Percentiles rank a stretch among this genome's conserved stretches.
Conservation (phyloP, 2,329 filamentous ascomycete species). For the Xenosphaeropsis pyriputrescens region DNA sequence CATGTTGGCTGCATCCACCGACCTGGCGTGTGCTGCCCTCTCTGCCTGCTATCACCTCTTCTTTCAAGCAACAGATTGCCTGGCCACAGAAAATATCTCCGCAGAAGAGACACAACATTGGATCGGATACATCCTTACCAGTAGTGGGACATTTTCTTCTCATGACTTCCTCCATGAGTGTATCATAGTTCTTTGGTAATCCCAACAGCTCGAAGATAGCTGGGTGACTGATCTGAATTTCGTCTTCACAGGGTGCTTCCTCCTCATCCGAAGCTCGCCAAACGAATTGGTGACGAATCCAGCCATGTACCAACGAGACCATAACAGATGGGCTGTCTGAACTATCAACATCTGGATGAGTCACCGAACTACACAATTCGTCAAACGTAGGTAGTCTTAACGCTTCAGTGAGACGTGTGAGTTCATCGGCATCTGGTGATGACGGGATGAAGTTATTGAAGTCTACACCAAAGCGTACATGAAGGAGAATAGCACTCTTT, state of each 20-base stretch:
- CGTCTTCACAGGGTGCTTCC: neutral
- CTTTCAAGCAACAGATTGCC: conserved; percentile 74
- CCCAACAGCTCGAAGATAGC: conserved; percentile 90
- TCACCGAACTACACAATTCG: conserved; percentile 53
- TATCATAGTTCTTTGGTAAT: conserved; percentile 82
- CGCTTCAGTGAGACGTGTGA: conserved; percentile 64
- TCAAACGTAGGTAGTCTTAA: conserved; percentile 67
- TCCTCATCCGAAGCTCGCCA: neutral
- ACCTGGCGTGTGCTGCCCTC: conserved; percentile 28
- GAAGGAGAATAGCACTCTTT: conserved; percentile 69
- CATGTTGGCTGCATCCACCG: conserved; percentile 84
- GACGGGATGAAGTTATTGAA: conserved; percentile 58
- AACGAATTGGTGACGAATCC: conserved; percentile 47
- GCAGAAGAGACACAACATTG: conserved; percentile 85
- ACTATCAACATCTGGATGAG: neutral
- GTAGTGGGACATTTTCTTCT: conserved; percentile 73
- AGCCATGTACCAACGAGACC: conserved; percentile 40
- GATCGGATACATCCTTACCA: conserved; percentile 81
- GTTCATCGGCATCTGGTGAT: conserved; percentile 55
- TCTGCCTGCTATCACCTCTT: conserved; percentile 23
- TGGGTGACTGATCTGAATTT: conserved; percentile 52
- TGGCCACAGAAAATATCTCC: conserved; percentile 96
- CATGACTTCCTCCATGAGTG: conserved; percentile 82
- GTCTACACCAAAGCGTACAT: conserved; percentile 79
- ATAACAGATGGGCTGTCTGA: conserved; percentile 15